These are phyloP conservation scores for Sporothrix variecibatus DNA, from an alignment of 2,329 filamentous ascomycete species.

Conservation along the genomic window DNA sequence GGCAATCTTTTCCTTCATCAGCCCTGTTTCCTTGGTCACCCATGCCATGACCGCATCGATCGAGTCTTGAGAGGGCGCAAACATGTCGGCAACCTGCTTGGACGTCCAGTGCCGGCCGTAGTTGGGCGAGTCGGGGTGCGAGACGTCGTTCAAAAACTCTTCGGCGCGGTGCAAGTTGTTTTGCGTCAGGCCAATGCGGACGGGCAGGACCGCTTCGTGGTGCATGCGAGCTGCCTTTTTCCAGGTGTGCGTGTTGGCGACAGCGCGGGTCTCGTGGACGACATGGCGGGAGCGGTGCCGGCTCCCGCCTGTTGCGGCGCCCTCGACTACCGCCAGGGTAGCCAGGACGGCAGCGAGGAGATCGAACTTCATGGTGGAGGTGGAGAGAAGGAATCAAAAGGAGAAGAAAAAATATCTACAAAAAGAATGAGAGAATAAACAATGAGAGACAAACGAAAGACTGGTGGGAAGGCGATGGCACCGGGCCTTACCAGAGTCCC, in stretches of 20 bases:
- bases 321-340: conserved; percentile 38
- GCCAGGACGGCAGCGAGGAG: conserved; percentile 33
- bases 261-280: conserved; percentile 39
- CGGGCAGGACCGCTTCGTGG: conserved; percentile 37
- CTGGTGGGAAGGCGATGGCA: conserved; percentile 15
- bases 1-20: conserved; percentile 49
- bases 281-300: conserved; percentile 32
- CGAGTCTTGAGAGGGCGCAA: conserved; percentile 46
- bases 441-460: conserved; percentile 16
- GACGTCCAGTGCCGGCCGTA: conserved; percentile 52
- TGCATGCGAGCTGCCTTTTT: conserved; percentile 33
- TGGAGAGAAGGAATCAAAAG: background rate
- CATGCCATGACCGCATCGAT: conserved; percentile 55
- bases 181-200: conserved; percentile 49
- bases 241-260: conserved; percentile 33
- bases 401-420: background rate
- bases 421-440: background rate
- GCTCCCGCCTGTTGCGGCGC: conserved; percentile 30
- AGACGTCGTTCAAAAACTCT: conserved; percentile 46
- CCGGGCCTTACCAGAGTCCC: conserved; percentile 15
- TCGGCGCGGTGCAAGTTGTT: conserved; percentile 50
- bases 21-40: conserved; percentile 53
- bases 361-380: conserved; percentile 33
- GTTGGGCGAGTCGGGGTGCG: conserved; percentile 47
- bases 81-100: conserved; percentile 46